phyloP scores from a whole-genome alignment of 2,329 filamentous ascomycete species.

The Fusarium armeniacum region DNA sequence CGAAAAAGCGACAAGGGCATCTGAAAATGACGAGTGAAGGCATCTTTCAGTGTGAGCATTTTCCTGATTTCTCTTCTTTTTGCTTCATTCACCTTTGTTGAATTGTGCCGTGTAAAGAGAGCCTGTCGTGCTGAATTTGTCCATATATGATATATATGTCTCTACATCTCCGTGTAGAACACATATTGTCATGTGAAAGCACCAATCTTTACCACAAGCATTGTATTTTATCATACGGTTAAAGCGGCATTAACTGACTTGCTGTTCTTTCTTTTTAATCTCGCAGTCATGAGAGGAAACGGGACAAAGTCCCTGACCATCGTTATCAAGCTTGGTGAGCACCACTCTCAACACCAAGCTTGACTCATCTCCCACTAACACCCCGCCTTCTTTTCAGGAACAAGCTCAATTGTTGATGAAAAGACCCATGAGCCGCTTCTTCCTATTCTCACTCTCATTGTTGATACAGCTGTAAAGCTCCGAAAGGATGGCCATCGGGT shows the following conservation, averaged over 20 bases:
- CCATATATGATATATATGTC: slow-evolving; percentile 32
- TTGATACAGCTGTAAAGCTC: slow-evolving; percentile 91
- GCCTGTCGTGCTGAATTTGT: slow-evolving; percentile 22
- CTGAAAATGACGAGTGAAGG: slow-evolving; percentile 50
- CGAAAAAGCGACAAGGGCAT: slow-evolving; percentile 45
- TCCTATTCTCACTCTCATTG: slow-evolving; percentile 90
- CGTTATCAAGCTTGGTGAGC: slow-evolving; percentile 88
- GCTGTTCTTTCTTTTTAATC: slow-evolving; percentile 14
- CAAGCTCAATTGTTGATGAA: slow-evolving; percentile 98
- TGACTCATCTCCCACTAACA: slow-evolving; percentile 43
- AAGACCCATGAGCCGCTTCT: slow-evolving; percentile 93
- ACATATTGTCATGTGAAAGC: slow-evolving; percentile 31
- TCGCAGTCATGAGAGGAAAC: slow-evolving; percentile 72
- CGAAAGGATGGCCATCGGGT: slow-evolving; percentile 93
- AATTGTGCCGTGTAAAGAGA: slow-evolving; percentile 26
- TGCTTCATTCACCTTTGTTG: slow-evolving; percentile 33
- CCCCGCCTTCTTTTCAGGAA: slow-evolving; percentile 74
- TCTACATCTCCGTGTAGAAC: slow-evolving; percentile 15
- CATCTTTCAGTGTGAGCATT: slow-evolving; percentile 46
- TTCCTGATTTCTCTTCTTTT: slow-evolving; percentile 22
- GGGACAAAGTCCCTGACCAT: slow-evolving; percentile 64
- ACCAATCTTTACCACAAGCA: slow-evolving; percentile 10
- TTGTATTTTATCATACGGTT: slow-evolving; percentile 11
- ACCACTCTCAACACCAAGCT: slow-evolving; percentile 16
- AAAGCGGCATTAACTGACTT: slow-evolving; percentile 66